Base-by-base conservation (phyloP, 2,329 filamentous ascomycete species). In the Arachnomyces sp. region DNA sequence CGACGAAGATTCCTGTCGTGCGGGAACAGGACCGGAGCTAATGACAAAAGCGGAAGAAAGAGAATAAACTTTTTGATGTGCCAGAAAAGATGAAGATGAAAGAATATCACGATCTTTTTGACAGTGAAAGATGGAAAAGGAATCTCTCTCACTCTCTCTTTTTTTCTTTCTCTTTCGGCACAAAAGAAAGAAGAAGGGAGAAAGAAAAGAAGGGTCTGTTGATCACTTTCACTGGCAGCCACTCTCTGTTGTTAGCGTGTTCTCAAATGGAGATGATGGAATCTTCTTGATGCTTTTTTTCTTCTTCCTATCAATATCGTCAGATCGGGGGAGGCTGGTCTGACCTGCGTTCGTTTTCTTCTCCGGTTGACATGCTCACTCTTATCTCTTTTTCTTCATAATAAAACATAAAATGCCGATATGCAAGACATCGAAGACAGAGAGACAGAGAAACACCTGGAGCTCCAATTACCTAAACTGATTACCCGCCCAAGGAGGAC, bases 1-100 rank as follows among this genome's bases (percentile, higher is more conserved):
- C 16, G 31, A 40, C 38, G 21, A 25, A 9, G 9, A 25, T 5
- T 25, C 21, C 47, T 41, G 49, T 55, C 46, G 50, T 49, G 45
- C 52, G 42, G 50, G 53, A 38, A 48, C 45, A 45, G 44, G 36
- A 57, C 63, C 56, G 60, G 62, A 63, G 21, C 49, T 49, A n/a
- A 44, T 53, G 52, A 53, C 60, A 60, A 64, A 64, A 57, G 60
- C 59, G 60, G 60, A 62, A 57, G 61, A 64, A 63, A 43, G 40
- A 13, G 39, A 40, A 31, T 15, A 34, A 36, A 46, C 21, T 28
- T 25, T 16, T 29, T 37, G n/a, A n/a, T n/a, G n/a, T n/a, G 25
- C 32, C 12, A 28, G 29, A 32, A 14, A 36, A 39, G 40, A 39
- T 32, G 31, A 36, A 34, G 28, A 4, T 12, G 29, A 13, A 39